Evolutionary conservation across 805 yeast species (phyloP), one percentile per base, ranked within the genome.

Genomic region (Pichia californica): DNA sequence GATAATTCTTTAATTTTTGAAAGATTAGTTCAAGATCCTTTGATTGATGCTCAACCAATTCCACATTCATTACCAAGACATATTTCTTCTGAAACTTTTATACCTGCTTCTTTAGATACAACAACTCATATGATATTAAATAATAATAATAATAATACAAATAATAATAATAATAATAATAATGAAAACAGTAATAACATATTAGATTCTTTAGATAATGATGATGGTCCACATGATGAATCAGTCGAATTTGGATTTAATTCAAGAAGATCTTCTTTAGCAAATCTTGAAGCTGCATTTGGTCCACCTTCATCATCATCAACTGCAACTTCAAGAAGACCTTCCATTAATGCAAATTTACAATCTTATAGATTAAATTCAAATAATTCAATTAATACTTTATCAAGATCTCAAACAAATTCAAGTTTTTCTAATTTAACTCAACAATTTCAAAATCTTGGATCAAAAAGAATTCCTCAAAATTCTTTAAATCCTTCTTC

Each of bases 11-110:
- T 73, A 55, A 82, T 81, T 54, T 83, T 77, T 56, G 88, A 81
- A 52, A 68, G 87, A 44, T 70, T 74, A 38, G 87, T 81, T 8
- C 83, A 81, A 56, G 85, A 79, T 48, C 77, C 77, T 8, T 51
- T 65, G 34, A 51, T 62, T 39, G 59, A 59, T 43, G 45, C 58
- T 35, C 59, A 56, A 48, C 56, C 61, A 2, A 45, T 55, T n/a
- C 57, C 58, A 2, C 41, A 50, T 38, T 54, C 61, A 6, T 44
- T 62, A n/a, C 67, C 68, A 26, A 51, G 66, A 40, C 67, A 63
- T 47, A 57, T 66, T 42, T 67, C 73, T 29, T 62, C 67, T 8
- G 81, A 76, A 51, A 77, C 74, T 54, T 73, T 59, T 49, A 73
- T 76, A 36, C 79, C 82, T 5, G 74, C 81, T 11, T 76, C 78